Base-by-base conservation (phyloP, 139 green algal species). In the Volvox reticuliferus region DNA sequence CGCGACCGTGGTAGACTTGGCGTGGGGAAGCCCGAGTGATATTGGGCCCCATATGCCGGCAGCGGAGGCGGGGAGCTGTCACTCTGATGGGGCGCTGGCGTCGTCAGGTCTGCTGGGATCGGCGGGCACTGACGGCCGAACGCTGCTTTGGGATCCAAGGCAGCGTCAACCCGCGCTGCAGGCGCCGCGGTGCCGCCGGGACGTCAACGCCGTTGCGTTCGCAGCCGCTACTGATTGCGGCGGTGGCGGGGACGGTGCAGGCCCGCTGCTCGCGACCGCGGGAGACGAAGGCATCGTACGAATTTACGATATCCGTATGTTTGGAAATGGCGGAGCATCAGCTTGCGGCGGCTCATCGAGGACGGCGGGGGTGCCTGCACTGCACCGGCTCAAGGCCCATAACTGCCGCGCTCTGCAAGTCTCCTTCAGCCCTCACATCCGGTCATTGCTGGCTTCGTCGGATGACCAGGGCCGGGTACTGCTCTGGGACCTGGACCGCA, bases 401-500 rank as follows among this genome's bases (percentile, higher is more conserved):
- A 22, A 69, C 61, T 91, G 87, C 62, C 1, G 0, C 12, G 87
- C 85, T 20, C 76, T 22, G 76, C 76, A 86, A 55, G 44, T 91
- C 69, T 69, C 76, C 14, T 91, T 79, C 76, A 69, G 76, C 33
- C 87, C 87, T 26, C 76, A 91, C 62, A 9, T 0, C 24, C 24
- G 50, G 13, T 1, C 9, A 12, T 36, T 78, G 73, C 71, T 89
- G 61, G 89, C 82, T 6, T 81, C 89, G 9, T 33, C 71, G 17
- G 82, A 89, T 76, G 71, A 86, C 24, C 80, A 89, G 71, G 89
- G 82, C 30, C 75, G 82, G 18, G 81, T 92, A 55, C 33, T 88
- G 73, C 61, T 92, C 61, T 92, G 89, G 89, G 61, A 92, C n/a
- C 55, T 89, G 71, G 80, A 69, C 44, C 44, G 62, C 6, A n/a